Base-by-base conservation (phyloP, 2,329 filamentous ascomycete genomes). In the Keithomyces neogunnii region DNA sequence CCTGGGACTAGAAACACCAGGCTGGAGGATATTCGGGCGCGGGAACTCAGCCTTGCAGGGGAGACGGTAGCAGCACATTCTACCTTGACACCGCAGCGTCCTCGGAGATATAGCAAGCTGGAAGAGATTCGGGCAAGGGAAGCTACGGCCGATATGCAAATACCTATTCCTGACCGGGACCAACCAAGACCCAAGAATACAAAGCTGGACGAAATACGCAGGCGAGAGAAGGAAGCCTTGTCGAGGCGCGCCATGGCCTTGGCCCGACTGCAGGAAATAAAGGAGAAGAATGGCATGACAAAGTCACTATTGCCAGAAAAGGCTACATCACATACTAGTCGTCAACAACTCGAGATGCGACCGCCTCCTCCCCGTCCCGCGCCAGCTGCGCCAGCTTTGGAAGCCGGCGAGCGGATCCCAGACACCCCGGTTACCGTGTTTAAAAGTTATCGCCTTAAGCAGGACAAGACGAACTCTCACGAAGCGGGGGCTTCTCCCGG, bases 251-350 rank as follows among this genome's bases (percentile, higher is more conserved):
- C 72, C 2, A 61, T 77, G 13, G 73, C 77, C n/a, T 69, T 70
- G 5, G 72, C 73, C 49, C 69, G 71, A 33, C 63, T 82, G 3
- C 76, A 75, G 35, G 77, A 80, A 60, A 79, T 80, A 50, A 69
- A 73, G 39, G 73, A 77, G 50, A 68, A 64, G 51, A 78, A 81
- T 58, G 70, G 72, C 36, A 66, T 69, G 55, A 69, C 71, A 6
- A 65, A 69, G 47, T 72, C 72, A 8, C 61, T 69, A 5, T 75
- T 73, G 1, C 72, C 74, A 11, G 72, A 68, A 40, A 61, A 74
- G 46, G 51, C 59, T 10, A 61, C 59, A 45, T 67, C 63, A 7
- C 63, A 56, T 40, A 57, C 62, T 3, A 65, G 59, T 51, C 62
- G 50, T 9, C 52, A 53, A 3, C 9, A 51, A 57, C 8, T 50